Percentiles rank a stretch among this genome's conserved stretches.
These are phyloP conservation scores for Populus euphratica DNA, from an alignment of 345 rosid species.

Conservation along the genomic window DNA sequence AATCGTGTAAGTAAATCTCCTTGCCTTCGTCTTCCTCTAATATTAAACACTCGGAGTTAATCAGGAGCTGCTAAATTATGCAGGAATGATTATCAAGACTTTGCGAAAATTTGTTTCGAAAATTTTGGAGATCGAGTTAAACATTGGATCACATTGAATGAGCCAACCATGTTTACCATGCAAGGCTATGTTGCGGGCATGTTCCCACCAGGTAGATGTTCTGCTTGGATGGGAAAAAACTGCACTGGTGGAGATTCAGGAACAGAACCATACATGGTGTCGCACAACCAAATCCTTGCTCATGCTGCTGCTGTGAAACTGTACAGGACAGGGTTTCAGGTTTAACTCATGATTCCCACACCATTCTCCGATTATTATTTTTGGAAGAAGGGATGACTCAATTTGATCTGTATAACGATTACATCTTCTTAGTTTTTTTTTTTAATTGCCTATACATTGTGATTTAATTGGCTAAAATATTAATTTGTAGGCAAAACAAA, in stretches of 20 bases:
- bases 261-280: slow-evolving; percentile 17
- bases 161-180: not conserved
- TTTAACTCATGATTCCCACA: not conserved
- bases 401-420: too few relatives aligned
- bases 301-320: slow-evolving; percentile 6
- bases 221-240: not conserved
- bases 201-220: slow-evolving; percentile 16
- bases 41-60: too few relatives aligned
- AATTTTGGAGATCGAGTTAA: slow-evolving; percentile 25
- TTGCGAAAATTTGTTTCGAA: slow-evolving; percentile 8
- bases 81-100: slow-evolving; percentile 15
- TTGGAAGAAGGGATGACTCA: too few relatives aligned
- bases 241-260: slow-evolving; percentile 14
- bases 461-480: not conserved
- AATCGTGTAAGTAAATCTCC: not conserved
- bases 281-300: slow-evolving; percentile 9
- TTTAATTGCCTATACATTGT: too few relatives aligned
- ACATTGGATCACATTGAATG: slow-evolving; percentile 16
- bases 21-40: too few relatives aligned
- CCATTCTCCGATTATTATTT: not conserved
- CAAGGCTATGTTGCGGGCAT: not conserved
- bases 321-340: not conserved
- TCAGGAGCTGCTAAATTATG: not conserved
- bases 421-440: too few relatives aligned
- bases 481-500: not conserved